Conservation (phyloP, 768 basidiomycete species). For the Boletus subparvulus region DNA sequence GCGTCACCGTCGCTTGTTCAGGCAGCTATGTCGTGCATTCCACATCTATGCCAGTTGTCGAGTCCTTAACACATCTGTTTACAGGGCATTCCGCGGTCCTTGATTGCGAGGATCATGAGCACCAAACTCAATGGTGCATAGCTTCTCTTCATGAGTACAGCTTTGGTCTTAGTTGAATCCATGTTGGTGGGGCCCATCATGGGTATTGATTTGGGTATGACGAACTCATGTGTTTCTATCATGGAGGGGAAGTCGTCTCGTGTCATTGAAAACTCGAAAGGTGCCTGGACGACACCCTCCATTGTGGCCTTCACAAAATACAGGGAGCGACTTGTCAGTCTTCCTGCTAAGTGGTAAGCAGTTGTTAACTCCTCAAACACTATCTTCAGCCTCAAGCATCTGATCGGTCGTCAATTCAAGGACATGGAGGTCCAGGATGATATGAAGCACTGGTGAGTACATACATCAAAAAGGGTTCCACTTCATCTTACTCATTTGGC, state of each 20-base stretch:
- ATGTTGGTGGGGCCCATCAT: slow-evolving; percentile 76
- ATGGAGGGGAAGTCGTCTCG: slow-evolving; percentile 96
- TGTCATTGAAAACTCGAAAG: slow-evolving; percentile 97
- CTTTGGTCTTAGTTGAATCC: background rate
- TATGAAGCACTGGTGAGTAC: slow-evolving; percentile 71
- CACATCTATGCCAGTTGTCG: background rate
- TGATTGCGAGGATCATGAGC: slow-evolving; percentile 92
- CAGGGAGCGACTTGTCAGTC: slow-evolving; percentile 92
- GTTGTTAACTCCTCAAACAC: slow-evolving; percentile 95
- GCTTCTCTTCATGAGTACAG: background rate
- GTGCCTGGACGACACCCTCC: slow-evolving; percentile 96
- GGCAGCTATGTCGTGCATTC: slow-evolving; percentile 63
- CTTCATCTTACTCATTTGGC: slow-evolving; percentile 2
- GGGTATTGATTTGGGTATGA: slow-evolving; percentile 96
- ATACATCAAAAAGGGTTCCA: background rate
- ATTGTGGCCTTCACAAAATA: slow-evolving; percentile 99
- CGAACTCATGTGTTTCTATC: slow-evolving; percentile 87
- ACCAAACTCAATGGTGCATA: slow-evolving; percentile 82
- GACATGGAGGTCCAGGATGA: slow-evolving; percentile 95
- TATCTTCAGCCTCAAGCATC: slow-evolving; percentile 89
- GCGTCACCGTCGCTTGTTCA: slow-evolving; percentile 55
- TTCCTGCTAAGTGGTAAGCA: slow-evolving; percentile 96
- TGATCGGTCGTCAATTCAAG: slow-evolving; percentile 90
- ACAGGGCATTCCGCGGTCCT: slow-evolving; percentile 66
- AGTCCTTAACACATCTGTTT: slow-evolving; percentile 8